Base-by-base conservation (phyloP, 2,329 filamentous ascomycete genomes). In the Diaporthe aspalathi region DNA sequence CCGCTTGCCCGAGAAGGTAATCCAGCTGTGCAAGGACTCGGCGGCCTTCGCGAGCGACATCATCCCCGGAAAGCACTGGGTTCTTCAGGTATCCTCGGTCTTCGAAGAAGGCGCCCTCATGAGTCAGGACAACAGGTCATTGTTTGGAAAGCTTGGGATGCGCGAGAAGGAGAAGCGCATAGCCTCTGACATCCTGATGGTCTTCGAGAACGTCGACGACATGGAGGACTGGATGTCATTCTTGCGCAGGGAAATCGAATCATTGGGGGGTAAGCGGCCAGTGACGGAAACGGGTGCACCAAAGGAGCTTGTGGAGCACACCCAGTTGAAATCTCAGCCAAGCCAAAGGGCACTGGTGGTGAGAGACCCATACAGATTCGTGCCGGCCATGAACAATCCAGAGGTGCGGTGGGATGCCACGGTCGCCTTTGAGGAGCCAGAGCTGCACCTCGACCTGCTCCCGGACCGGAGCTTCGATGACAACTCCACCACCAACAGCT, bases 41-140 rank as follows among this genome's bases (percentile, higher is more conserved):
- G 93, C 92, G 14, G 93, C 92, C 6, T 95, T 94, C 79, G 93
- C 91, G 1, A 94, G 90, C 75, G 93, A 96, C 78, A 85, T 92
- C 17, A 94, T 95, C 69, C 92, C 93, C 3, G 93, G 93, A 7
- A 90, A 89, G 72, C 93, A 94, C 76, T 95, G 92, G 89, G 93
- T 95, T 7, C 80, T 95, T 17, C 93, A 94, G 75, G 89, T 95
- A 27, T 91, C 90, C 3, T 91, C 93, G 45, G 83, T 85, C 11
- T 89, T 90, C 70, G 90, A 91, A 63, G 81, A 87, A 2, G 88
- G 92, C 43, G 88, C 88, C 35, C 82, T 80, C 1, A 77, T 85
- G 17, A 76, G 84, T 3, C 76, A 83, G 3, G 87, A 89, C 47
- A 83, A 88, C 3, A 87, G 88, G 63, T 92, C 91, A 1, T 80